phyloP scores from a whole-genome alignment of 2,329 filamentous ascomycete genomes.

The Botryotinia globosa region DNA sequence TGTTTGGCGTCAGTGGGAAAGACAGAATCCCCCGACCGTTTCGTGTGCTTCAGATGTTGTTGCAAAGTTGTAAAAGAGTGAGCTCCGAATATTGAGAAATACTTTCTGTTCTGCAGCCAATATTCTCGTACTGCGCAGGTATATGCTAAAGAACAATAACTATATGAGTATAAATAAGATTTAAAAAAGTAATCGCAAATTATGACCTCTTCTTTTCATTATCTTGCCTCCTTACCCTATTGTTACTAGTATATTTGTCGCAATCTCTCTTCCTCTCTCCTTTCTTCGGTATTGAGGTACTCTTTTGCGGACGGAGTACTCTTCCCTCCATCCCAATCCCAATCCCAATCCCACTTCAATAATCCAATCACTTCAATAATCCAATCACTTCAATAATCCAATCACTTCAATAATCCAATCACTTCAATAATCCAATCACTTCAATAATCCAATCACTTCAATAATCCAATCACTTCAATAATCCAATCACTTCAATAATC shows the following conservation, averaged over 20 bases:
- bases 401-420: too few species aligned
- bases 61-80: neutral
- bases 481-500: too few species aligned
- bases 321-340: neutral
- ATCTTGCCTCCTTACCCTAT: neutral
- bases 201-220: neutral
- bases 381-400: too few species aligned
- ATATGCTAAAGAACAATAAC: neutral
- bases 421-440: too few species aligned
- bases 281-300: neutral
- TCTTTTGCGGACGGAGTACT: slow-evolving; percentile 3
- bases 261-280: slow-evolving; percentile 9
- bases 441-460: too few species aligned
- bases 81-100: neutral
- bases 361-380: too few species aligned
- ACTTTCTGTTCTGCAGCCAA: neutral
- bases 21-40: neutral
- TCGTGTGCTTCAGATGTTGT: neutral
- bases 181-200: slow-evolving; percentile 1
- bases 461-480: too few species aligned
- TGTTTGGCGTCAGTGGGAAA: neutral
- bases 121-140: neutral
- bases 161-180: neutral
- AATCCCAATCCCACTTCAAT: neutral
- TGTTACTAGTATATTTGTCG: slow-evolving; percentile 7